Conservation (phyloP, 2,329 filamentous ascomycete genomes). For the Fusarium pilosicola region DNA sequence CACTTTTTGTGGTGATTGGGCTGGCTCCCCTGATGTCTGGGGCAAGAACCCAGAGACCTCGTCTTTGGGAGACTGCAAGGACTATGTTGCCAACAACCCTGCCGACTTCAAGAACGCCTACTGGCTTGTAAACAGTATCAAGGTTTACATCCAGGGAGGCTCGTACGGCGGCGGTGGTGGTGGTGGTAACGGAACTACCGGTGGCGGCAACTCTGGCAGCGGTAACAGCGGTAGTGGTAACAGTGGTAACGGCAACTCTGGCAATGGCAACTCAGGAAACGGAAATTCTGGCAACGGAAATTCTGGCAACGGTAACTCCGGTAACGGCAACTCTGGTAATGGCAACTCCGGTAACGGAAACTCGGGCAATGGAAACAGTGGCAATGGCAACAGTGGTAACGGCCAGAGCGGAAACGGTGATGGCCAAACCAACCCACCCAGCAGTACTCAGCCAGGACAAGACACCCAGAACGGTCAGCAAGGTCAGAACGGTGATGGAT, state of each 20-base stretch:
- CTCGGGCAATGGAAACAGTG: conserved; percentile 1
- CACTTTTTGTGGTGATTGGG: conserved; percentile 90
- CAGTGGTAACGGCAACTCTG: not conserved
- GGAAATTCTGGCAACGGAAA: not conserved
- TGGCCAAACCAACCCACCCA: not conserved
- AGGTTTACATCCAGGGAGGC: conserved; percentile 61
- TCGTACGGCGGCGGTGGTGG: not conserved
- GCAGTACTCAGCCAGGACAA: not conserved
- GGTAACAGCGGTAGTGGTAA: not conserved
- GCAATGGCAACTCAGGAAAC: not conserved
- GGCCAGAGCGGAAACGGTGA: conserved; percentile 9
- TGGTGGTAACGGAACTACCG: conserved; percentile 1
- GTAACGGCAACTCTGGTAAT: not conserved
- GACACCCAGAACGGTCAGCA: not conserved
- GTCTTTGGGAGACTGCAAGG: conserved; percentile 73
- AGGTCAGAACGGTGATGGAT: not conserved
- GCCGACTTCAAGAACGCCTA: conserved; percentile 76
- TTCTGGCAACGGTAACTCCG: not conserved
- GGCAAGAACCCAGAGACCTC: conserved; percentile 64
- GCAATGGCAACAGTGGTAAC: conserved; percentile 6
- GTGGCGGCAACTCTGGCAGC: not conserved
- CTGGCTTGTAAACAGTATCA: conserved; percentile 79
- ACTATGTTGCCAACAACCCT: conserved; percentile 78
- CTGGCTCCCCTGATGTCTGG: conserved; percentile 72
- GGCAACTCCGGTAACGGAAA: not conserved